Evolutionary conservation across 768 basidiomycete species (phyloP).

Genomic region (Lactarius hatsudake): DNA sequence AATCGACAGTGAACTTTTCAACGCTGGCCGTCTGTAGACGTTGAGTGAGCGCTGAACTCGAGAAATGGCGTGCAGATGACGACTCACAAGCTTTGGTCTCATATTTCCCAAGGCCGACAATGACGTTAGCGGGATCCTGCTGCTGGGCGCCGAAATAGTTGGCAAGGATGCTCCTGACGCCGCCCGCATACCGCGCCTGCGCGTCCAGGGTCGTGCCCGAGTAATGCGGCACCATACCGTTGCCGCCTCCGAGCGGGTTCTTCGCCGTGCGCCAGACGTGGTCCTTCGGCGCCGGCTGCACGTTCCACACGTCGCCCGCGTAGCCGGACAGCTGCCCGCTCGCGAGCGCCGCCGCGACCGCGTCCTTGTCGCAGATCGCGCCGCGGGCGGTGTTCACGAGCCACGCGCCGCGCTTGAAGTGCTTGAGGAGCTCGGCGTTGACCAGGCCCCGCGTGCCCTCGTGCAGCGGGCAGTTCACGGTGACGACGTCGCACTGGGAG

Average conservation of each 20-base stretch:
- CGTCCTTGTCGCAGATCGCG: conserved; percentile 84
- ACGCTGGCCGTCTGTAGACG: conserved; percentile 48
- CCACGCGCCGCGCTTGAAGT: conserved; percentile 86
- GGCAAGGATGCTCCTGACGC: conserved; percentile 65
- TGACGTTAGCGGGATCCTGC: conserved; percentile 80
- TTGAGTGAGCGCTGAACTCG: conserved; percentile 6
- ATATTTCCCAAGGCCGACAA: conserved; percentile 50
- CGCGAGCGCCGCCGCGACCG: conserved; percentile 70
- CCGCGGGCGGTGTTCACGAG: conserved; percentile 93
- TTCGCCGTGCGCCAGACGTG: conserved; percentile 84
- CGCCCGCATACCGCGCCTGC: conserved; percentile 79
- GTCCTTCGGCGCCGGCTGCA: conserved; percentile 82
- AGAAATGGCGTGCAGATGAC: conserved; percentile 20
- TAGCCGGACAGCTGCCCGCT: conserved; percentile 67
- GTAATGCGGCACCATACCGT: conserved; percentile 88
- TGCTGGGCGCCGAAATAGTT: conserved; percentile 61
- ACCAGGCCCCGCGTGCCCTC: conserved; percentile 79
- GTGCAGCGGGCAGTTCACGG: conserved; percentile 88
- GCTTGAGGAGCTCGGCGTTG: conserved; percentile 76
- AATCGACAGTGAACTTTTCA: conserved; percentile 33
- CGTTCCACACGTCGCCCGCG: conserved; percentile 74
- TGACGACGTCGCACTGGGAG: conserved; percentile 69
- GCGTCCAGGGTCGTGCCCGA: conserved; percentile 89
- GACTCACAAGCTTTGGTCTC: conserved; percentile 47
- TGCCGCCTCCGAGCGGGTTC: conserved; percentile 79